Base-by-base conservation (phyloP, 1,284 basidiomycete genomes). In the Agroathelia rolfsii region DNA sequence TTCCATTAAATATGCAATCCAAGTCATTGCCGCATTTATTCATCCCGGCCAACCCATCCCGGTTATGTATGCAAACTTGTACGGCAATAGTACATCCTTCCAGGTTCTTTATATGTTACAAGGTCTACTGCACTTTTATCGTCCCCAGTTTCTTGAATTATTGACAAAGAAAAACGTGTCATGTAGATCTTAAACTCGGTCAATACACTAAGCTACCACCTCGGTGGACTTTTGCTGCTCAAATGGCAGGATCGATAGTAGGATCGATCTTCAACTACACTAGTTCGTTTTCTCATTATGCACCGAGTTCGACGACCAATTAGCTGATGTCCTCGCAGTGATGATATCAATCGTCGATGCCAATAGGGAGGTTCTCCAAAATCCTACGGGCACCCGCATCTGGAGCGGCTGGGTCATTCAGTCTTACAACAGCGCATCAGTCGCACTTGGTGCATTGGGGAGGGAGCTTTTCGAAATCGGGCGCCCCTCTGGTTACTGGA, bases 151-250 rank as follows among this genome's bases (percentile, higher is more conserved):
- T n/a, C n/a, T n/a, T n/a, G n/a, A n/a, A n/a, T n/a, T n/a, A n/a
- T n/a, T n/a, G n/a, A n/a, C n/a, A n/a, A n/a, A n/a, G n/a, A n/a
- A n/a, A n/a, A n/a, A n/a, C n/a, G n/a, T n/a, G n/a, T n/a, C n/a
- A n/a, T n/a, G n/a, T n/a, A n/a, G n/a, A n/a, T n/a, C n/a, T n/a
- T n/a, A n/a, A n/a, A n/a, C n/a, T n/a, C n/a, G 66, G 66, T 9
- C 69, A 72, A 48, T 74, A 79, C 52, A 71, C 70, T 42, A 80
- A 80, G 53, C 59, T 81, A 28, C 69, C 76, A 12, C 77, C 76
- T 11, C 60, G 69, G 1, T 64, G 66, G 2, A 76, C 74, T 1
- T 76, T 80, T 49, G 53, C 59, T 5, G 69, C 72, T 23, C 76
- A 80, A 48, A 55, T 64, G 22, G n/a, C n/a, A n/a, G n/a, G n/a